These are phyloP conservation scores for Hymenotorrendiella dingleyae DNA, from an alignment of 2,329 filamentous ascomycete species.

Conservation along the genomic window DNA sequence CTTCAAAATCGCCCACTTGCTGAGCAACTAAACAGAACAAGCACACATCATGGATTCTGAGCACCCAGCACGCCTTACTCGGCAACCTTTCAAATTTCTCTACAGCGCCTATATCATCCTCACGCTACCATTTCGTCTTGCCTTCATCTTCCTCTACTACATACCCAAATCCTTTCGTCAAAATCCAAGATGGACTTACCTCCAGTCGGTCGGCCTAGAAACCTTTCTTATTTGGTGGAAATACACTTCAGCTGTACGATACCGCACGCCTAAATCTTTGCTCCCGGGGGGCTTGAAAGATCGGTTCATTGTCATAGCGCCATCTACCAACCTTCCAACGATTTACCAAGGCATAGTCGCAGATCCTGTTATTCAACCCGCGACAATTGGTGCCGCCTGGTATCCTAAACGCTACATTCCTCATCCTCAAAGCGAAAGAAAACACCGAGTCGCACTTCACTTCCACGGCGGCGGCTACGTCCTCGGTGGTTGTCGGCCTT, in stretches of 20 bases:
- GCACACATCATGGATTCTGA: background rate
- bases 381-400: background rate
- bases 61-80: background rate
- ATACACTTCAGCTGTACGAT: background rate
- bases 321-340: background rate
- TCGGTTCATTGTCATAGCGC: background rate
- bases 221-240: conserved; percentile 1
- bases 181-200: conserved; percentile 1
- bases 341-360: background rate
- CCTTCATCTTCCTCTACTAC: conserved; percentile 1
- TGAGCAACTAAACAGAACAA: too few relatives aligned
- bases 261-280: background rate
- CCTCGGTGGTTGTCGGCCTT: background rate
- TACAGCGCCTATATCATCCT: background rate
- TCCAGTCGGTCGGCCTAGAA: background rate
- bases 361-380: background rate
- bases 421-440: background rate
- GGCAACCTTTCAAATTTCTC: conserved; percentile 1
- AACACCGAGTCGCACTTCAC: background rate
- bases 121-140: background rate
- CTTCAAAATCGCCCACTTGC: too few relatives aligned
- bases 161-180: background rate
- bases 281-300: background rate
- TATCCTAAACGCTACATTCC: background rate
- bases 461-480: conserved; percentile 2